Evolutionary conservation across 2,329 filamentous ascomycete species (phyloP), one percentile per base, ranked within the genome.

Genomic region (Stagonosporopsis vannaccii): DNA sequence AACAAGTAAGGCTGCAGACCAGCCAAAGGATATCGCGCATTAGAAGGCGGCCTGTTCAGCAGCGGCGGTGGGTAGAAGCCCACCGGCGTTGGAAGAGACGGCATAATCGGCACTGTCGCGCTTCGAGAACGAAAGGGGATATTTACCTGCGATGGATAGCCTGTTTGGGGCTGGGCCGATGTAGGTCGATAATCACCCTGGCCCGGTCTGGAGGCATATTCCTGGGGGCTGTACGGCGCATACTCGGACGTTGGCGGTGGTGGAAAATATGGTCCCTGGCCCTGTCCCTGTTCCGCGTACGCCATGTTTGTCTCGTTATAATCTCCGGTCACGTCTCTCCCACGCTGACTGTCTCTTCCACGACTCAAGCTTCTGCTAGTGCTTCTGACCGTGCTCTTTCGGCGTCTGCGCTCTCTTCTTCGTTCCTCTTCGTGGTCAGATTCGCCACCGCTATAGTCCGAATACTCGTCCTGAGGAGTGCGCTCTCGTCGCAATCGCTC

Each of bases 131-230:
- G 69, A 65, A 61, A 72, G 53, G 60, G 43, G 49, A 30, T 67
- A 71, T 74, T 75, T 76, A 75, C 73, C 73, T 76, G 72, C 56
- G 68, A 53, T 39, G 69, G 60, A 57, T 73, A 73, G 46, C 63
- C 63, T 49, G 71, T 69, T 12, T 69, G 65, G 26, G 67, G 68
- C 32, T 59, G 62, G 45, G 61, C 61, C 26, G 70, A 69, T 25
- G 65, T 65, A 17, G 63, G 50, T 40, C 61, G 71, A 48, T 58
- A 61, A 41, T 61, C 61, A 55, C 68, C 64, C 46, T 58, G 65
- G 41, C 59, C 53, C 23, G 57, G 51, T 19, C 62, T 59, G 17
- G 68, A 59, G 40, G 67, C 63, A 59, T 74, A 71, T 46, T 75
- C 72, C 53, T 72, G 72, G 32, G 73, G 66, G 43, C 73, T 72